These are phyloP conservation scores for Exophiala sp. DNA, from an alignment of 2,329 filamentous ascomycete genomes.

Conservation along the genomic window DNA sequence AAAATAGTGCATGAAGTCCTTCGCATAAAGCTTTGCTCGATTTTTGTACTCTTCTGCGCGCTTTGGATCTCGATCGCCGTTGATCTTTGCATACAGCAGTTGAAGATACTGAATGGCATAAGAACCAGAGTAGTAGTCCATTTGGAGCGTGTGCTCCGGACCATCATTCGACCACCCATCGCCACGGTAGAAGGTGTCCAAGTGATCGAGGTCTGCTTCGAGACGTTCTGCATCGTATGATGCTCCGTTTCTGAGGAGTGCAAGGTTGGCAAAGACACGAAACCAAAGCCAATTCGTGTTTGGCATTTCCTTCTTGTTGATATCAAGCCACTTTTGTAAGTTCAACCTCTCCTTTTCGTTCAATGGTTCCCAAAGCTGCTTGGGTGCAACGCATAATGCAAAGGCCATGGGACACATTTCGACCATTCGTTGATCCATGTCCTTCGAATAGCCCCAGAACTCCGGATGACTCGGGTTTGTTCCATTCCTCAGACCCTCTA, in stretches of 20 bases:
- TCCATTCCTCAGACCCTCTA: conserved; percentile 66
- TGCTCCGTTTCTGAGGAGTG: conserved; percentile 70
- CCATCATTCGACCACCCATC: conserved; percentile 81
- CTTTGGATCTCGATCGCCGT: conserved; percentile 60
- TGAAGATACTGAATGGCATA: conserved; percentile 81
- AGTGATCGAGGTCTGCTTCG: conserved; percentile 70
- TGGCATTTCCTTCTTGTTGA: conserved; percentile 70
- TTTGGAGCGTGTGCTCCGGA: conserved; percentile 73
- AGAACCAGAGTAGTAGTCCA: conserved; percentile 81
- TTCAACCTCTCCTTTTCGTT: conserved; percentile 61
- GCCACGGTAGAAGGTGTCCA: conserved; percentile 78
- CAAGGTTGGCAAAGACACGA: conserved; percentile 77
- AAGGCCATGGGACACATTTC: conserved; percentile 79
- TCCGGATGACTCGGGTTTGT: conserved; percentile 67
- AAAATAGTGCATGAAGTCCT: conserved; percentile 73
- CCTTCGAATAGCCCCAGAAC: conserved; percentile 73
- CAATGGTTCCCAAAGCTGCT: conserved; percentile 64
- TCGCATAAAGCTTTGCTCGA: conserved; percentile 62
- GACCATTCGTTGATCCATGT: conserved; percentile 79
- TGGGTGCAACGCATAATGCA: conserved; percentile 64
- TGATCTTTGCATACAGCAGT: conserved; percentile 70
- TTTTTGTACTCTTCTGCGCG: conserved; percentile 67
- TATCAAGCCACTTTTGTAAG: conserved; percentile 68
- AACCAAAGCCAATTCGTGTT: conserved; percentile 78
- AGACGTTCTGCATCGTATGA: conserved; percentile 66